Evolutionary conservation across 176 grass and related monocot species (phyloP), one percentile per base, ranked within the genome.

Genomic region (Eremochloa ophiuroides): DNA sequence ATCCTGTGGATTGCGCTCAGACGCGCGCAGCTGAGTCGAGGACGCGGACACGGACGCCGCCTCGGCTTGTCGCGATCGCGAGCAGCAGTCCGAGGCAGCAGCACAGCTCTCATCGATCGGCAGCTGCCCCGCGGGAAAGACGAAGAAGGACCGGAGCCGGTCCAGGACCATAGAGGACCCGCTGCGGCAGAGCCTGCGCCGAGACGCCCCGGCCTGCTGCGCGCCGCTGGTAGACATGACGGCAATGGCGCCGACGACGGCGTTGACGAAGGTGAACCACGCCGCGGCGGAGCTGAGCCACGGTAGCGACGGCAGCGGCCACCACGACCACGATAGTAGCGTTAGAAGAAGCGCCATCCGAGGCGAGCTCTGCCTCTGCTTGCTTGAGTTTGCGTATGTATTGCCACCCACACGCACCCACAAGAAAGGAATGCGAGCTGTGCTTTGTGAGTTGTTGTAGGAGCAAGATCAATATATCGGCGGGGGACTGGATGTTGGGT

Each of bases 181-280:
- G 80, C 73, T 83, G 22, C 80, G 86, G 43, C 80, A 27, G 56
- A 83, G 86, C 46, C 73, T 43, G 6, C 74, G 67, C 55, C 14
- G 46, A 0, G 79, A 0, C 14, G n/a, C 53, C 8, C 1, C 18
- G 8, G 62, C 14, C 2, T 5, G 1, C 16, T 12, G 63, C 62
- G n/a, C 35, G 14, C 6, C 13, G 25, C 14, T 29, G 58, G 58
- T 11, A 4, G 48, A 66, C 74, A 79, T 6, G 44, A 60, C 4
- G 35, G 43, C 80, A 56, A 88, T 76, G 74, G 75, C 80, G 37
- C 58, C 22, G 59, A 88, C 67, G 7, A 88, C 11, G 46, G 30
- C 67, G 59, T 66, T 88, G 74, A 88, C 78, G 55, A 88, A 58
- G 74, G 79, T 3, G 74, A 88, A 83, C 66, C 80, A 88, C 46